Conservation (phyloP, 768 basidiomycete species). For the Kwoniella sp. region DNA sequence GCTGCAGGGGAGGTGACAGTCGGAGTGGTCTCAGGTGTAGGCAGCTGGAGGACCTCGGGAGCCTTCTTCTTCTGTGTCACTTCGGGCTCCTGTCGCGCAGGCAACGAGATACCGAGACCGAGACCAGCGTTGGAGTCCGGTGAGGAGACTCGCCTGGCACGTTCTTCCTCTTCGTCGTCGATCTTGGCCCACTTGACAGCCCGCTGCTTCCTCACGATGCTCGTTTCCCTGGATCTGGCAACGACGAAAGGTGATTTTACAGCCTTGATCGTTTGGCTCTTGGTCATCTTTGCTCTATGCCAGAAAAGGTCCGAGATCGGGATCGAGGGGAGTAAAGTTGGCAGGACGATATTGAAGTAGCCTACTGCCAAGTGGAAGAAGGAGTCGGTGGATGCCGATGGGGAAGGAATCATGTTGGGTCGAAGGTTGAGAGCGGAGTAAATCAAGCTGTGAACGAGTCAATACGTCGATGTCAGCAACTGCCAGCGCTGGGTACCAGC, state of each 20-base stretch:
- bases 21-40: conserved; percentile 20
- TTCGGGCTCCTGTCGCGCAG: background rate
- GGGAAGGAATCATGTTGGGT: conserved; percentile 59
- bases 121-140: conserved; percentile 4
- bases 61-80: conserved; percentile 59
- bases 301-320: conserved; percentile 64
- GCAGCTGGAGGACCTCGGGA: conserved; percentile 44
- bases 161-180: conserved; percentile 61
- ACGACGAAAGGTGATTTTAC: conserved; percentile 68
- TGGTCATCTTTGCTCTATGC: conserved; percentile 71
- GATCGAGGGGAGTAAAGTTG: conserved; percentile 66
- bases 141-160: background rate
- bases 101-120: conserved; percentile 19
- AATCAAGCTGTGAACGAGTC: conserved; percentile 66
- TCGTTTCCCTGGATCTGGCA: conserved; percentile 68
- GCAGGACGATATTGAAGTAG: conserved; percentile 80
- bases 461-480: conserved; percentile 8
- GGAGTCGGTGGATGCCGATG: conserved; percentile 56
- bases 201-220: conserved; percentile 64
- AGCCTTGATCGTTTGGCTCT: conserved; percentile 68
- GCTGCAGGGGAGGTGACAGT: background rate
- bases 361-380: conserved; percentile 82
- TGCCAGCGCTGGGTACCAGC: no score
- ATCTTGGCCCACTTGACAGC: conserved; percentile 72
- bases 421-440: conserved; percentile 83